Evolutionary conservation across 495 filamentous ascomycete genomes (phyloP).

Genomic region (Penicillium subrubescens): DNA sequence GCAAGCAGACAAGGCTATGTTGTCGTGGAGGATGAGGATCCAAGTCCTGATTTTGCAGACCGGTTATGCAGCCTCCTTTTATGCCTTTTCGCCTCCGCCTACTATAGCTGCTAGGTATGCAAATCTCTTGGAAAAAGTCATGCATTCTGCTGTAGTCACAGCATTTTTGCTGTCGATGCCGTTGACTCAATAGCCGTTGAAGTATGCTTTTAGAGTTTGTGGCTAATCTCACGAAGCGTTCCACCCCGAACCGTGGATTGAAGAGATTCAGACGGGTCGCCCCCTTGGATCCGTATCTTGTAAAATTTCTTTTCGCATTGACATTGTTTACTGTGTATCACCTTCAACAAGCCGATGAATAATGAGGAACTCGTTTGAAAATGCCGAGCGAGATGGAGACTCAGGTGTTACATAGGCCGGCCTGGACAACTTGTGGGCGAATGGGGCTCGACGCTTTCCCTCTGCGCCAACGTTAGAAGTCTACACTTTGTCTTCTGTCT

Average conservation of each 20-base stretch:
- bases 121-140: not conserved
- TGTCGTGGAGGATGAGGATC: not conserved
- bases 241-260: no score
- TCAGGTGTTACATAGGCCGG: no score
- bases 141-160: conserved; percentile 1
- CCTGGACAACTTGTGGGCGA: not conserved
- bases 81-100: not conserved
- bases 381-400: not conserved
- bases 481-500: not conserved
- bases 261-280: no score
- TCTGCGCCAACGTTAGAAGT: not conserved
- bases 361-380: not conserved
- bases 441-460: not conserved
- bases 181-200: not conserved
- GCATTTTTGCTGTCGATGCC: not conserved
- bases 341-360: not conserved
- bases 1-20: no score
- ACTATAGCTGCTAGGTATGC: not conserved
- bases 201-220: conserved; percentile 1
- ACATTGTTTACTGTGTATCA: conserved; percentile 1
- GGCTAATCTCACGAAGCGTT: not conserved
- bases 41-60: conserved; percentile 3
- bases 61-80: not conserved
- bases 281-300: conserved; percentile 1
- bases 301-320: not conserved